Evolutionary conservation across 352 stramenopile genomes (phyloP).

Genomic region (Phytophthora tentaculata): DNA sequence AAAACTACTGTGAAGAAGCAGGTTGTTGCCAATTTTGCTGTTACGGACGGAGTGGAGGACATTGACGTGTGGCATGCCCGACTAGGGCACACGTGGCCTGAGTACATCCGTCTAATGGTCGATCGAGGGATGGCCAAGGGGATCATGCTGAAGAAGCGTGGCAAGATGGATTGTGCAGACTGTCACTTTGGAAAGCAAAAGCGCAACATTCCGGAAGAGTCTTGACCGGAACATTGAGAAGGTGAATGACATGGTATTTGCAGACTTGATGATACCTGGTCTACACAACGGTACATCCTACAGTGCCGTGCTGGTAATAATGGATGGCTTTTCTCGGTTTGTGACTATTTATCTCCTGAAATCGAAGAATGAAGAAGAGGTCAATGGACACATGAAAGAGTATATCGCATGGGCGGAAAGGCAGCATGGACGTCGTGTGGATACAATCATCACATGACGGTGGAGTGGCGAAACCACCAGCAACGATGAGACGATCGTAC

Average conservation of each 20-base stretch:
- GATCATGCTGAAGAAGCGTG: conserved; percentile 15
- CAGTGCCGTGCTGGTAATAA: conserved; percentile 2
- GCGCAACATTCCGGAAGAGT: conserved; percentile 15
- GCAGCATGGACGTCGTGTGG: background rate
- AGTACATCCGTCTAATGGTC: conserved; percentile 22
- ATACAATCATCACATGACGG: background rate
- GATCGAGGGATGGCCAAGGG: conserved; percentile 23
- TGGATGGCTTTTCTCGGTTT: conserved; percentile 19
- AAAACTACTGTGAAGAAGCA: background rate
- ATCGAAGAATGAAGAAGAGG: background rate
- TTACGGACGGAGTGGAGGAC: background rate
- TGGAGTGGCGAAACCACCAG: background rate
- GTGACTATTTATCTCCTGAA: conserved; percentile 8
- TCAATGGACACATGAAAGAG: background rate
- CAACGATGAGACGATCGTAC: background rate
- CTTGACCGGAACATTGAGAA: conserved; percentile 5
- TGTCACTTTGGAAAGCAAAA: conserved; percentile 24
- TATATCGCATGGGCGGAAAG: background rate
- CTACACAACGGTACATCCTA: conserved; percentile 10
- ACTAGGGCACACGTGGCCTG: conserved; percentile 10
- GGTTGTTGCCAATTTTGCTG: background rate
- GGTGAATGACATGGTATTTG: conserved; percentile 21
- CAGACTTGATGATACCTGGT: conserved; percentile 20
- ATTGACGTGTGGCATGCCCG: conserved; percentile 10
- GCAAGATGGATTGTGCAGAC: conserved; percentile 17